Conservation (phyloP, 75 land plant species). For the Selaginella moellendorffii region DNA sequence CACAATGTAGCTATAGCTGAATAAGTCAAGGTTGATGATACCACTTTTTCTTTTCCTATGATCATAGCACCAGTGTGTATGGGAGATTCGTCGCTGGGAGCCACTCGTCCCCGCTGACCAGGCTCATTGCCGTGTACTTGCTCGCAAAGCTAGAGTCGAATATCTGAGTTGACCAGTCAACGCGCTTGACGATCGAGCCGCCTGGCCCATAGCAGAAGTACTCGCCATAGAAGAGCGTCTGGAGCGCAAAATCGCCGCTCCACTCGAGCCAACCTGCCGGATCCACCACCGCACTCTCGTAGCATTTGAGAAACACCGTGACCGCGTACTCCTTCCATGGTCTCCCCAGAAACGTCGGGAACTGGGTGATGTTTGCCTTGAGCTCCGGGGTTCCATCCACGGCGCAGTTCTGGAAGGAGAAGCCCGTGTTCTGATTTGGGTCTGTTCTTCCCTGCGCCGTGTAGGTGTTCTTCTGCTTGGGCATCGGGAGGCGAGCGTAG, state of each 20-base stretch:
- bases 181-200: background rate
- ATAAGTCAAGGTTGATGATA: too few relatives aligned
- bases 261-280: constrained; percentile 1
- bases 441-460: constrained; percentile 29
- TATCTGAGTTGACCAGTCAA: constrained; percentile 1
- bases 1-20: too few relatives aligned
- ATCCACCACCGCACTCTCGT: background rate
- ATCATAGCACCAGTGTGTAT: too few relatives aligned
- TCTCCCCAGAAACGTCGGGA: constrained; percentile 18
- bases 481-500: constrained; percentile 11
- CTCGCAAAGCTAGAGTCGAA: background rate
- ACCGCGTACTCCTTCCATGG: constrained; percentile 19
- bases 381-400: background rate
- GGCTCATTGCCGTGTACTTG: background rate
- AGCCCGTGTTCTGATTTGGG: constrained; percentile 25
- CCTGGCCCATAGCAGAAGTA: background rate
- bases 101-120: background rate
- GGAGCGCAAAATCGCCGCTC: constrained; percentile 5
- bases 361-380: background rate
- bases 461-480: constrained; percentile 16
- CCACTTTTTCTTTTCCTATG: too few relatives aligned
- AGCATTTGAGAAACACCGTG: background rate
- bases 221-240: constrained; percentile 2
- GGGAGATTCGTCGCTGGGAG: background rate
- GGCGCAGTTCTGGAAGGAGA: constrained; percentile 14